Evolutionary conservation across 768 basidiomycete genomes (phyloP), one percentile per base, ranked within the genome.

Genomic region (Psilocybe sp.): DNA sequence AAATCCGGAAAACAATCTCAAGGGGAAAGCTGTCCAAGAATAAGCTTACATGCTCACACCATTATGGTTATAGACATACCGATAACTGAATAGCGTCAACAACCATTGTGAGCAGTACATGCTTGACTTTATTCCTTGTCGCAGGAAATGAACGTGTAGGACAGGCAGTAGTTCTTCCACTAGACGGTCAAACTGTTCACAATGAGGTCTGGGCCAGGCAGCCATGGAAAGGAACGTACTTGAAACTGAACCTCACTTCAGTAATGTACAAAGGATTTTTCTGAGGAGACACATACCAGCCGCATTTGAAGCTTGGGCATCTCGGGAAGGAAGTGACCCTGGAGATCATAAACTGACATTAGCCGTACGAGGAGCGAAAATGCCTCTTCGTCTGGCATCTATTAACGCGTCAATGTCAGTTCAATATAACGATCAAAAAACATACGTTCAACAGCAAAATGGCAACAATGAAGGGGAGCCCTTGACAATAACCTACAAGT

Each of bases 41-140:
- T 42, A 47, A 59, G 42, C 35, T 16, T 18, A 40, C 16, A 32
- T 36, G 16, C 28, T 20, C 15, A 33, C 12, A 23, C 37, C 41
- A 11, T 36, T 11, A 34, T 19, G 35, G 16, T 16, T 28, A 3
- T 20, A 43, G 12, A 63, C 79, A 60, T 61, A 87, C 92, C 92
- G 83, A 68, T 96, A 98, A 63, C 92, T 91, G 73, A 98, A 98
- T 65, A 99, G 71, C 0, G 97, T 98, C 64, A 99, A 75, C 68
- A 98, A 98, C 97, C 97, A 99, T 56, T 98, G 97, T 12, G 92
- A 93, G 61, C 92, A 96, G 64, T 89, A 98, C 94, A 99, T 98
- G 70, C 89, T 95, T 40, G 92, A 94, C 66, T 98, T 98, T 63
- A 98, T 74, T 28, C 95, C 96, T 68, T 97, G 90, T 28, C 95